Evolutionary conservation across 441 rosid species (phyloP), one percentile per base, ranked within the genome.

Genomic region (Raphanus hybrid): DNA sequence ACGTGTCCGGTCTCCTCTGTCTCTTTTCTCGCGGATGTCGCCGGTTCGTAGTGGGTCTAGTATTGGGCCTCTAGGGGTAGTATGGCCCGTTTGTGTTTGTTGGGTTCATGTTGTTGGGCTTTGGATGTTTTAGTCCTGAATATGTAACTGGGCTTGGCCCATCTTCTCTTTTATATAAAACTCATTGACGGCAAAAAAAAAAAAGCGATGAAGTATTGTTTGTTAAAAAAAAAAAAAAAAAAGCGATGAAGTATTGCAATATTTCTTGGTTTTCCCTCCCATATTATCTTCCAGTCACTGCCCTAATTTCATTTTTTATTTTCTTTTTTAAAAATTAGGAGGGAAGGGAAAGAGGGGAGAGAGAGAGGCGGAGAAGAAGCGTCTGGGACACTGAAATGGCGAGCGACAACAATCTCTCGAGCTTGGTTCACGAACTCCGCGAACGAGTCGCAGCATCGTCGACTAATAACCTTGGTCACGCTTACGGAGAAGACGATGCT

Each of bases 361-460:
- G 52, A 14, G 52, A 54, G 55, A 45, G 72, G 11, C 62, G 41
- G 52, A 64, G 74, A 3, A 62, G 66, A 3, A 63, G 45, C 73
- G 16, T 70, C 69, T 67, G 76, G 43, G 68, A 63, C 48, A 63
- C 48, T 34, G 86, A 73, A 64, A 80, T 82, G 89, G 84, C 88
- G 60, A 87, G 67, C 77, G 90, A 67, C 66, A 86, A 70, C 69
- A 91, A 78, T 69, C 87, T 93, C 4, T 89, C 94, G 29, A 92
- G 98, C 86, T 82, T 93, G 68, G 89, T 93, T 55, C 97, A 80
- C 87, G 93, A 93, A 79, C 98, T 92, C 71, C 97, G 97, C 10
- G 97, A 92, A 62, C 93, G 91, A 52, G 86, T 91, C 55, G 97
- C 93, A 15, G 91, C 97, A 10, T 73, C 96, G n/a, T 83, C 91